Conservation (phyloP, 495 filamentous ascomycete genomes). For the Polyplosphaeria fusca region DNA sequence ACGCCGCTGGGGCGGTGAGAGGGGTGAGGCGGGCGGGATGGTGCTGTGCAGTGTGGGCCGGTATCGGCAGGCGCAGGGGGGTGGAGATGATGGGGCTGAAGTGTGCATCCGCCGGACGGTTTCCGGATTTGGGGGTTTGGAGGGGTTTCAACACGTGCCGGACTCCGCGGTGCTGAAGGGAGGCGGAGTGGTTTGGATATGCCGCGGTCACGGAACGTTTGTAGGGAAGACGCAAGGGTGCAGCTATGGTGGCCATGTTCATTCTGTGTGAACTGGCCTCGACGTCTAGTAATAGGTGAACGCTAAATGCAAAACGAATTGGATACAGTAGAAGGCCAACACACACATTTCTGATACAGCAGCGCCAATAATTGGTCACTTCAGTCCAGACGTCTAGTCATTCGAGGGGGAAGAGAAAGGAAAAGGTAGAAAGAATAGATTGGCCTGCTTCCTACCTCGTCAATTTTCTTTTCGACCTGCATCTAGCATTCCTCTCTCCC, state of each 20-base stretch:
- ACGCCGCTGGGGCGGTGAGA: neutral
- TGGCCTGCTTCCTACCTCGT: slow-evolving; percentile 8
- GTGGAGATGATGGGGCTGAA: too few species aligned
- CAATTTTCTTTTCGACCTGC: neutral
- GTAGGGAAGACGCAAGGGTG: too few species aligned
- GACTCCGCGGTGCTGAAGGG: too few species aligned
- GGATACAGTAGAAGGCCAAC: slow-evolving; percentile 2
- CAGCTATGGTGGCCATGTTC: too few species aligned
- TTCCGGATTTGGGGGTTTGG: too few species aligned
- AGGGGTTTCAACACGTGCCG: too few species aligned
- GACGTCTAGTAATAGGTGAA: neutral
- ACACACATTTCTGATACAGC: neutral
- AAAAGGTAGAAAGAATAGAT: neutral
- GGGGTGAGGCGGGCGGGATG: neutral
- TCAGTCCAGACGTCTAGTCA: neutral
- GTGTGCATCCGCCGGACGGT: too few species aligned
- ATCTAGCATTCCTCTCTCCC: neutral
- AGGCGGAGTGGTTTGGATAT: too few species aligned
- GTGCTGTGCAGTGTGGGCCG: too few species aligned
- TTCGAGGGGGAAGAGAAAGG: neutral
- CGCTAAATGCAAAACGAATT: slow-evolving; percentile 1
- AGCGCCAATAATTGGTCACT: neutral
- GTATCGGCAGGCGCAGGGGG: neutral
- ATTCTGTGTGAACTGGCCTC: too few species aligned
- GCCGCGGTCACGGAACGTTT: too few species aligned